Conservation (phyloP, 2,329 filamentous ascomycete species). For the Penicillium sp. region DNA sequence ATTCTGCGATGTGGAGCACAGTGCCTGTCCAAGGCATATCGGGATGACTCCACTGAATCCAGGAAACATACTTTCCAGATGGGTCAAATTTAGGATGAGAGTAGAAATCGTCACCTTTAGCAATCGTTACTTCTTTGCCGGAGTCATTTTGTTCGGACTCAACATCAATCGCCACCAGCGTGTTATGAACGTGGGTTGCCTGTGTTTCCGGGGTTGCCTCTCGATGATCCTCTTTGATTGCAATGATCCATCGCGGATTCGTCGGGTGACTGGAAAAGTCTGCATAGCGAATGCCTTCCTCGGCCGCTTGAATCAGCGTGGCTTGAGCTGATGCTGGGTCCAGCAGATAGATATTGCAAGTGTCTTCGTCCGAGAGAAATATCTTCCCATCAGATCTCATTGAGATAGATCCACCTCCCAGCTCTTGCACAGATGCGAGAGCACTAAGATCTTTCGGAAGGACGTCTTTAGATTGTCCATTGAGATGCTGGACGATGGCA, state of each 20-base stretch:
- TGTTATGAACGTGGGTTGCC: conserved; percentile 37
- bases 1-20: conserved; percentile 51
- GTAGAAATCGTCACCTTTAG: conserved; percentile 57
- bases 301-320: conserved; percentile 36
- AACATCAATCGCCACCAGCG: conserved; percentile 36
- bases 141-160: conserved; percentile 17
- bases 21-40: conserved; percentile 57
- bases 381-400: conserved; percentile 46
- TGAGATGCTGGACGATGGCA: conserved; percentile 50
- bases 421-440: conserved; percentile 56
- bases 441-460: conserved; percentile 52
- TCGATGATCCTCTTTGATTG: conserved; percentile 58
- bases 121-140: conserved; percentile 44
- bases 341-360: conserved; percentile 51
- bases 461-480: conserved; percentile 43
- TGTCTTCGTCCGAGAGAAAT: conserved; percentile 52
- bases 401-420: conserved; percentile 55
- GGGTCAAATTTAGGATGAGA: conserved; percentile 55
- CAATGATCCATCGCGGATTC: conserved; percentile 50
- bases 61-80: conserved; percentile 53
- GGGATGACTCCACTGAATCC: conserved; percentile 61
- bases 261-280: conserved; percentile 50
- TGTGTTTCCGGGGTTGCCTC: conserved; percentile 31
- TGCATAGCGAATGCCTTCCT: conserved; percentile 43
- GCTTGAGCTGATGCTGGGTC: conserved; percentile 44